A percentile compares a stretch with the other conserved stretches of the same genome.
Conservation (phyloP, 768 basidiomycete genomes). For the Postia placenta region DNA sequence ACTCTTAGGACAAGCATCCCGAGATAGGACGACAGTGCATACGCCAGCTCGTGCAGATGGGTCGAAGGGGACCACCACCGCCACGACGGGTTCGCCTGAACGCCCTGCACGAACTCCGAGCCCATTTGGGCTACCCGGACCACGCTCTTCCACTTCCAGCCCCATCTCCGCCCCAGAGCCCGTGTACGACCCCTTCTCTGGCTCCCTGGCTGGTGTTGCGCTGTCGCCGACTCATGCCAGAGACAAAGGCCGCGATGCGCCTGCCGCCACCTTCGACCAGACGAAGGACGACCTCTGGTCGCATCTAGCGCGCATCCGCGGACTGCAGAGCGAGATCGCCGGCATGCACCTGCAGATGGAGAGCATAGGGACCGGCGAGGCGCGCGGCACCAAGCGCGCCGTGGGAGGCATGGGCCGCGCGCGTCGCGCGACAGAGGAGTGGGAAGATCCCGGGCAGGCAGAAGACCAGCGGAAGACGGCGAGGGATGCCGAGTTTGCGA, state of each 20-base stretch:
- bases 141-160: constrained; percentile 12
- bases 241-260: constrained; percentile 12
- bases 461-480: constrained; percentile 43
- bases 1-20: constrained; percentile 28
- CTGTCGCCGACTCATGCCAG: constrained; percentile 11
- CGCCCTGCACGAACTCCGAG: constrained; percentile 12
- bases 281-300: constrained; percentile 55
- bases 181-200: constrained; percentile 45
- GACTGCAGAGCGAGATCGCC: constrained; percentile 67
- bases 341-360: constrained; percentile 75
- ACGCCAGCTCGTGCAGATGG: neutral
- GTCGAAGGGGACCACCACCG: constrained; percentile 11
- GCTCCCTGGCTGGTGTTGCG: constrained; percentile 34
- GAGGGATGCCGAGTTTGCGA: constrained; percentile 64
- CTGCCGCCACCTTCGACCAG: constrained; percentile 13
- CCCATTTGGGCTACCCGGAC: constrained; percentile 9
- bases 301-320: constrained; percentile 62
- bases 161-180: constrained; percentile 20
- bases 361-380: constrained; percentile 39
- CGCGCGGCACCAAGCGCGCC: constrained; percentile 12
- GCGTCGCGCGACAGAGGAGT: constrained; percentile 31
- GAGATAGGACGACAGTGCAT: neutral
- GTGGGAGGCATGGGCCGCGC: constrained; percentile 40
- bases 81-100: constrained; percentile 13
- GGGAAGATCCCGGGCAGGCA: constrained; percentile 40